These are phyloP conservation scores for Postia placenta DNA, from an alignment of 768 basidiomycete genomes.

Conservation along the genomic window DNA sequence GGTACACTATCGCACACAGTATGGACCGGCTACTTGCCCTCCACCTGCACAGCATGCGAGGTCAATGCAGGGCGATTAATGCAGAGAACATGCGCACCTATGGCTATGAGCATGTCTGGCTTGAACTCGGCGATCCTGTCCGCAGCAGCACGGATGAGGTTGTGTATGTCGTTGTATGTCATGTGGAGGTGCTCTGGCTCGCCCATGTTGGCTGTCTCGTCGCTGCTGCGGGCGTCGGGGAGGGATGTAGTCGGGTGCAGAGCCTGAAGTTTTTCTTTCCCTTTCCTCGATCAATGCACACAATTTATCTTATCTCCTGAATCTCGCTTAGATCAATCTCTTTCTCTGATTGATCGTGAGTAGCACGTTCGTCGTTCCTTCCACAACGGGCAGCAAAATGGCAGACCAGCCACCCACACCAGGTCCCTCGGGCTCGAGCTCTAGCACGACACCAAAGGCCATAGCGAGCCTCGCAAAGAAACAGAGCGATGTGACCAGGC, in stretches of 20 bases:
- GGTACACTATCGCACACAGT: slow-evolving; percentile 8
- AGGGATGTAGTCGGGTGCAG: not conserved
- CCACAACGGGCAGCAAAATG: slow-evolving; percentile 7
- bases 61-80: not conserved
- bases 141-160: slow-evolving; percentile 66
- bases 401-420: slow-evolving; percentile 12
- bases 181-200: slow-evolving; percentile 54
- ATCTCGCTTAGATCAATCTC: not conserved
- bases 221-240: not conserved
- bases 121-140: slow-evolving; percentile 72
- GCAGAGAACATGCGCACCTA: slow-evolving; percentile 40
- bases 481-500: slow-evolving; percentile 63
- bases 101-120: slow-evolving; percentile 82
- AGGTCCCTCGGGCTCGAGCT: slow-evolving; percentile 6
- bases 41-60: slow-evolving; percentile 43
- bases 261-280: not conserved
- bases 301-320: not conserved
- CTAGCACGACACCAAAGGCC: slow-evolving; percentile 52
- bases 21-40: slow-evolving; percentile 51
- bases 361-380: too few relatives aligned
- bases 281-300: not conserved
- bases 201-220: slow-evolving; percentile 3
- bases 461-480: slow-evolving; percentile 73
- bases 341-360: too few relatives aligned
- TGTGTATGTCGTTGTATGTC: slow-evolving; percentile 93